Conservation (phyloP, 139 green algal genomes). For the Closterium sp. region DNA sequence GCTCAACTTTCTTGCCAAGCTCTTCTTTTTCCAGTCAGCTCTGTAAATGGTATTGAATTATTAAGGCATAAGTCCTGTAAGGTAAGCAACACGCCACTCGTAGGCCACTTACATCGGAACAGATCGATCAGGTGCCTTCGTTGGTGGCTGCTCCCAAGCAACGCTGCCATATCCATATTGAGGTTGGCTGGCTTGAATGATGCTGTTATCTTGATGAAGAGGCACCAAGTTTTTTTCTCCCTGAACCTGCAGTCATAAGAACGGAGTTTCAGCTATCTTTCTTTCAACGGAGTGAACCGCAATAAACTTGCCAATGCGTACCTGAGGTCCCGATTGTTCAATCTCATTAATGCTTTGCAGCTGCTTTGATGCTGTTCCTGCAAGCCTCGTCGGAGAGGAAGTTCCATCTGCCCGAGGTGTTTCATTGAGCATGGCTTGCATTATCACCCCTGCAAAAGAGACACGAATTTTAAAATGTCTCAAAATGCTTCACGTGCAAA, state of each 20-base stretch:
- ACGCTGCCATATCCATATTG: conserved; percentile 44
- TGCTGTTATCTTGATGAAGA: too few species aligned
- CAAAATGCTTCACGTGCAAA: background rate
- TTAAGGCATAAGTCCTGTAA: too few species aligned
- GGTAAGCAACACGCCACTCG: background rate
- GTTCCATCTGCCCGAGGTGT: background rate
- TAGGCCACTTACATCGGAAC: conserved; percentile 15
- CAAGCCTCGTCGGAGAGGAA: background rate
- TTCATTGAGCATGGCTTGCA: background rate
- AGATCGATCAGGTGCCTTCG: background rate
- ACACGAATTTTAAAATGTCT: background rate
- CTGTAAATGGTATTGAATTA: background rate
- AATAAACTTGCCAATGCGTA: background rate
- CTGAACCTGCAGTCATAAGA: too few species aligned
- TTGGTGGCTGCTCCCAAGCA: conserved; percentile 24
- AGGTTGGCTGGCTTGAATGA: background rate
- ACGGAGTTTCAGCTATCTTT: too few species aligned
- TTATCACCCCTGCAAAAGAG: background rate
- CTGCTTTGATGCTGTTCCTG: background rate
- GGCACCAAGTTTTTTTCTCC: too few species aligned
- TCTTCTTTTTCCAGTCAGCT: conserved; percentile 14
- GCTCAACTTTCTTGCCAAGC: conserved; percentile 20
- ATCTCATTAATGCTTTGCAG: background rate
- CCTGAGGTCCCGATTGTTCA: background rate
- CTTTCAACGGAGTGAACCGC: too few species aligned